Evolutionary conservation across 2,329 filamentous ascomycete genomes (phyloP).

Genomic region (Curvularia hawaiiensis): DNA sequence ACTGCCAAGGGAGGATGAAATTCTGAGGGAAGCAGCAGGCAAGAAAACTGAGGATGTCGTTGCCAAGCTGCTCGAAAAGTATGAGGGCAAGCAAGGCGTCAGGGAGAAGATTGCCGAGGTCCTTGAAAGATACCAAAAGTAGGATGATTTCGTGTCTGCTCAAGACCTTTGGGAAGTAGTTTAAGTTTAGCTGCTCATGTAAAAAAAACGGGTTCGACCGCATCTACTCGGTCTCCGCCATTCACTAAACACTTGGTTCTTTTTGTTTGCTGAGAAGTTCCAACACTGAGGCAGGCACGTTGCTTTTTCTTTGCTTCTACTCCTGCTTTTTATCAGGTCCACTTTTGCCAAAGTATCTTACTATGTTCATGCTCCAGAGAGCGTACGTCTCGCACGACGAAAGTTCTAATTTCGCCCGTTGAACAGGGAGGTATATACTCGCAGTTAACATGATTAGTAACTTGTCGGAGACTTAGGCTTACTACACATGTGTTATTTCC

Average conservation of each 20-base stretch:
- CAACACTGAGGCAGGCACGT: background rate
- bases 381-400: background rate
- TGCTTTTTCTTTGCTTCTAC: background rate
- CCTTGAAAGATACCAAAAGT: conserved; percentile 48
- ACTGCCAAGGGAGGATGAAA: conserved; percentile 73
- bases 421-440: too few species aligned
- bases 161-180: background rate
- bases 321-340: background rate
- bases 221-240: background rate
- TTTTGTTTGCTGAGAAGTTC: too few species aligned
- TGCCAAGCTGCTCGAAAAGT: conserved; percentile 46
- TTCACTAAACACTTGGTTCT: background rate
- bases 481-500: background rate
- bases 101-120: conserved; percentile 69
- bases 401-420: too few species aligned
- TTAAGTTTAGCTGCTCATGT: background rate
- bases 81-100: conserved; percentile 53
- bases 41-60: conserved; percentile 47
- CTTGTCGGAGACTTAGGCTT: background rate
- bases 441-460: background rate
- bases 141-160: background rate
- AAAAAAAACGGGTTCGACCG: background rate
- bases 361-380: background rate
- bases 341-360: background rate
- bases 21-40: conserved; percentile 51